These are phyloP conservation scores for Avena sativa DNA, from an alignment of 176 grass and related monocot species.

Conservation along the genomic window DNA sequence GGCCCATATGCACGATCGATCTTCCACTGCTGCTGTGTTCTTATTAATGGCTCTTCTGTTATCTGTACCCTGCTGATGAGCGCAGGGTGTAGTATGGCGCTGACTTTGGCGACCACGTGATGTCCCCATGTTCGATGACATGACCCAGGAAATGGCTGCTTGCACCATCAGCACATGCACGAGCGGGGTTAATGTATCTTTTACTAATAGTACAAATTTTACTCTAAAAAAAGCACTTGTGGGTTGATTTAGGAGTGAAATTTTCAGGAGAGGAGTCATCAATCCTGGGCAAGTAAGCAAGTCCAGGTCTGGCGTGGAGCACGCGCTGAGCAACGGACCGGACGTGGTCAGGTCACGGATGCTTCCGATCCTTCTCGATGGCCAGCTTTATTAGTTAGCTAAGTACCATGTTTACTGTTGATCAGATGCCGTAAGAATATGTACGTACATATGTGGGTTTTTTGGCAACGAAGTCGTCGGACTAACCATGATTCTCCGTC, in stretches of 20 bases:
- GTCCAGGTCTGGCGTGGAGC: not conserved
- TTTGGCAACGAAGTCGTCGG: not conserved
- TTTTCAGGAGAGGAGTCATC: no score
- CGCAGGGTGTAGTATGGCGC: not conserved
- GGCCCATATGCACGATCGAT: not conserved
- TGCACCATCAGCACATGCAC: not conserved
- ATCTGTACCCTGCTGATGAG: not conserved
- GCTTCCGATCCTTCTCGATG: not conserved
- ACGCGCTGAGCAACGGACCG: not conserved
- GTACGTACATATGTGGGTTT: not conserved
- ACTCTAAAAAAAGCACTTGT: no score
- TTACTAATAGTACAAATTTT: not conserved
- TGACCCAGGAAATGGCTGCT: not conserved
- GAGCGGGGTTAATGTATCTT: not conserved
- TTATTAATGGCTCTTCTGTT: slow-evolving; percentile 28
- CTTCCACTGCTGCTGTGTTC: not conserved
- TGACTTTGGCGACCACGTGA: not conserved
- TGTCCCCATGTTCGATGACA: slow-evolving; percentile 21
- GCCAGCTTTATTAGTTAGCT: not conserved
- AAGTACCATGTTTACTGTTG: not conserved
- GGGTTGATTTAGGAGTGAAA: no score
- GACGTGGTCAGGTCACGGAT: slow-evolving; percentile 5
- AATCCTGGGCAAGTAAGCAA: not conserved
- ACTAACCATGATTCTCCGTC: not conserved
- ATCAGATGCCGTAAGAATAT: not conserved